Evolutionary conservation across 1,284 basidiomycete species (phyloP).

Genomic region (Phlebopus sp.): DNA sequence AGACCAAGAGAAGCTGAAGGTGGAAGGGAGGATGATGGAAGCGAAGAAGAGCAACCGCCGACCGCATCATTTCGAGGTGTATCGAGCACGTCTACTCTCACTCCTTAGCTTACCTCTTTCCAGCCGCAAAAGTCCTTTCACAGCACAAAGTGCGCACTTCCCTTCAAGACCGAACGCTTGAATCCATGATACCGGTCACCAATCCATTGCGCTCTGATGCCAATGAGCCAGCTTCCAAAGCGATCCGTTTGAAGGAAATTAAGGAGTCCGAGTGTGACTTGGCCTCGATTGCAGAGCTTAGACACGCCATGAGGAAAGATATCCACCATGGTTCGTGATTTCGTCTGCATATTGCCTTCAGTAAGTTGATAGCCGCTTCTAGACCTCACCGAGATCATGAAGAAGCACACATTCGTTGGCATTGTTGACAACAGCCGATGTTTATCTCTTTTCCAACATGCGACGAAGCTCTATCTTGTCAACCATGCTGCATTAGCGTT

Average conservation of each 20-base stretch:
- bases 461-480: constrained; percentile 86
- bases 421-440: constrained; percentile 79
- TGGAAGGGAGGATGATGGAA: constrained; percentile 33
- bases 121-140: constrained; percentile 56
- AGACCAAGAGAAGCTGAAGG: constrained; percentile 32
- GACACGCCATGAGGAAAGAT: constrained; percentile 56
- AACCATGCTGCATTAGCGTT: constrained; percentile 83
- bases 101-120: constrained; percentile 12
- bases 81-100: background rate
- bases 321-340: constrained; percentile 66
- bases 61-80: constrained; percentile 17
- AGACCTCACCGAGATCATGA: constrained; percentile 84
- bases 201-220: constrained; percentile 42
- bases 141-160: constrained; percentile 95
- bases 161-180: constrained; percentile 82
- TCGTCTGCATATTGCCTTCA: background rate
- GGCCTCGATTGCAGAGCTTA: constrained; percentile 73
- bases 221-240: constrained; percentile 18
- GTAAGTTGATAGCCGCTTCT: constrained; percentile 2
- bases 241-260: constrained; percentile 52
- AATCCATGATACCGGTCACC: constrained; percentile 82
- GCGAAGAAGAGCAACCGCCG: constrained; percentile 17
- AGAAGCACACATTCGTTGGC: constrained; percentile 91
- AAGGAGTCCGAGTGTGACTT: constrained; percentile 79
- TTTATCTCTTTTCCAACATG: constrained; percentile 84